Evolutionary conservation across 352 stramenopile species (phyloP), one percentile per base, ranked within the genome.

Genomic region (Globisporangium nagaii): DNA sequence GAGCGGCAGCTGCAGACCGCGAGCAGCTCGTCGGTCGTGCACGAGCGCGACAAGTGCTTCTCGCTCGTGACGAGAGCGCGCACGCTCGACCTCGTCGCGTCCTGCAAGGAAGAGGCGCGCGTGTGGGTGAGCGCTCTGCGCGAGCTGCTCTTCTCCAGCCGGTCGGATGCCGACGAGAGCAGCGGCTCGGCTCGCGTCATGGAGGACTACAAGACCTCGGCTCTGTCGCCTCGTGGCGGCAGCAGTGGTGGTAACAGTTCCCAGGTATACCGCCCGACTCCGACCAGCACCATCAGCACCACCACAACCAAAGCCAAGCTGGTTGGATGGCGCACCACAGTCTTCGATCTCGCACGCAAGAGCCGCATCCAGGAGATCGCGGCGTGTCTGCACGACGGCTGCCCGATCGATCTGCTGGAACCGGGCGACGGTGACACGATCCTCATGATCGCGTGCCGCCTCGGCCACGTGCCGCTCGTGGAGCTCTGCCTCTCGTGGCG

Each of bases 401-500:
- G 79, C 13, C 82, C 84, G 1, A 72, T 94, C 22, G 84, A 94
- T 62, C 44, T 92, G 19, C 58, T 92, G 7, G 84, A 94, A 43
- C 76, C 68, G 6, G 73, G 76, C 1, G 81, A 65, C 3, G 84
- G 84, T 1, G 84, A 94, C 66, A 93, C 82, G 11, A 51, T 93
- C 10, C 68, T 94, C 17, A 84, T 94, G 63, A 57, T 90, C n/a
- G 84, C 84, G 1, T 94, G 84, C 30, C 64, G 80, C 28, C 27
- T 70, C 10, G 82, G 82, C 10, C 65, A 89, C 28, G 70, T 73
- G n/a, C 53, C 68, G 4, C 27, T 94, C 0, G 78, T 94, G 4
- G 76, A 91, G 43, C 39, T 94, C 1, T 93, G 82, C 20, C 64
- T 94, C 5, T 71, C 66, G 3, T 82, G 83, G 71, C 67, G 78